Percentiles rank a stretch among this genome's conserved stretches.
phyloP scores from a whole-genome alignment of 768 basidiomycete genomes.

The Pleurotus ostreatus region DNA sequence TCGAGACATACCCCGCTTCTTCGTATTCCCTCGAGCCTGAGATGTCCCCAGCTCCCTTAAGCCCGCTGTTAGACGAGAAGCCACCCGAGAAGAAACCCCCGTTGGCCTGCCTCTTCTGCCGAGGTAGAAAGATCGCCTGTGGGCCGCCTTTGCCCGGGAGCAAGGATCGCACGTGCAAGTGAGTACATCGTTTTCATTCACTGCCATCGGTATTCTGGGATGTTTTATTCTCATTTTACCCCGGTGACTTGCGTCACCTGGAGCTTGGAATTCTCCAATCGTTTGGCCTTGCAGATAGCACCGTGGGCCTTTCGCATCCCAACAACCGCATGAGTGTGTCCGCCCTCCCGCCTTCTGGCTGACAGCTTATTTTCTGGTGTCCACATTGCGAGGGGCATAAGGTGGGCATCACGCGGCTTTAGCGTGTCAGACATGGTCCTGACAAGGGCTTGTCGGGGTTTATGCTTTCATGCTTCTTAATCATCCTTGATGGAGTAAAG shows the following conservation, averaged over 20 bases:
- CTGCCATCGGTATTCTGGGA: not conserved
- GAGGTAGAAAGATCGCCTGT: slow-evolving; percentile 67
- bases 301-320: too few species aligned
- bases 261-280: not conserved
- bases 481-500: slow-evolving; percentile 13
- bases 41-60: slow-evolving; percentile 13
- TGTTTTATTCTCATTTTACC: not conserved
- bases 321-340: not conserved
- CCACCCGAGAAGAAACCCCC: slow-evolving; percentile 50
- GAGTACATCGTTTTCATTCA: slow-evolving; percentile 23
- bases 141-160: slow-evolving; percentile 53
- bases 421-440: not conserved
- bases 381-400: not conserved
- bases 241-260: not conserved
- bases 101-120: slow-evolving; percentile 62
- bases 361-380: not conserved
- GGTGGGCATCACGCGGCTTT: slow-evolving; percentile 6
- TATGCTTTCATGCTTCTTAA: slow-evolving; percentile 1
- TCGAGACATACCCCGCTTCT: not conserved
- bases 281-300: not conserved
- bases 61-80: slow-evolving; percentile 25
- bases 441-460: too few species aligned
- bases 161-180: slow-evolving; percentile 63
- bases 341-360: not conserved
- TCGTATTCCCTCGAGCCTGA: not conserved